phyloP scores from a whole-genome alignment of 352 stramenopile species.

The Globisporangium nodosum region DNA sequence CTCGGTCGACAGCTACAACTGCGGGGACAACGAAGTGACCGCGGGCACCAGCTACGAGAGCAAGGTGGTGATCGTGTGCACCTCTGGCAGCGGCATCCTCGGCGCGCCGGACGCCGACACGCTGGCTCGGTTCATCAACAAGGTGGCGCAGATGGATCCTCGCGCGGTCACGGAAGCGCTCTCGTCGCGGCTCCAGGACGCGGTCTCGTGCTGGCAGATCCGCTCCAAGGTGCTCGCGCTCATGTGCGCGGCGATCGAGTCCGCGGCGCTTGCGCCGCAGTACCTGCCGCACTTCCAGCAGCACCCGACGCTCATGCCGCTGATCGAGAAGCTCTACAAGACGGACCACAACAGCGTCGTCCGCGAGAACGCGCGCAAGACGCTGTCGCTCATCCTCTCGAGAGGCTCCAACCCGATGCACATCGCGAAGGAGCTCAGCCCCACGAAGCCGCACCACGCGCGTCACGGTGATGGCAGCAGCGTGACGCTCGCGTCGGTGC shows the following conservation, averaged over 20 bases:
- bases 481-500: conserved; percentile 3
- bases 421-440: conserved; percentile 21
- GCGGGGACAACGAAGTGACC: conserved; percentile 8
- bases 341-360: conserved; percentile 34
- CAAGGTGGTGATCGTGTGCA: conserved; percentile 46
- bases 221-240: conserved; percentile 48
- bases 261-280: conserved; percentile 20
- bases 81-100: conserved; percentile 40
- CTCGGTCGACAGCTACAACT: conserved; percentile 20
- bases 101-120: conserved; percentile 41
- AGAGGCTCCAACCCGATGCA: conserved; percentile 34
- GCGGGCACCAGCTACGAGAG: conserved; percentile 25
- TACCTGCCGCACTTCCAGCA: conserved; percentile 29
- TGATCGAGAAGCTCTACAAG: conserved; percentile 27
- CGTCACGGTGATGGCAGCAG: conserved; percentile 3
- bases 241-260: conserved; percentile 50
- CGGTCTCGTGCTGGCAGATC: conserved; percentile 36
- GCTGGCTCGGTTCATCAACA: conserved; percentile 37
- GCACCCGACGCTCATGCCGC: conserved; percentile 20
- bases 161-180: conserved; percentile 26
- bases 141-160: conserved; percentile 32
- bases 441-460: conserved; percentile 19
- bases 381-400: conserved; percentile 49
- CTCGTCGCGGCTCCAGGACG: conserved; percentile 28
- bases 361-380: conserved; percentile 45